These are phyloP conservation scores for Rhododendron simsii DNA, from an alignment of 148 eudicot genomes.

Conservation along the genomic window DNA sequence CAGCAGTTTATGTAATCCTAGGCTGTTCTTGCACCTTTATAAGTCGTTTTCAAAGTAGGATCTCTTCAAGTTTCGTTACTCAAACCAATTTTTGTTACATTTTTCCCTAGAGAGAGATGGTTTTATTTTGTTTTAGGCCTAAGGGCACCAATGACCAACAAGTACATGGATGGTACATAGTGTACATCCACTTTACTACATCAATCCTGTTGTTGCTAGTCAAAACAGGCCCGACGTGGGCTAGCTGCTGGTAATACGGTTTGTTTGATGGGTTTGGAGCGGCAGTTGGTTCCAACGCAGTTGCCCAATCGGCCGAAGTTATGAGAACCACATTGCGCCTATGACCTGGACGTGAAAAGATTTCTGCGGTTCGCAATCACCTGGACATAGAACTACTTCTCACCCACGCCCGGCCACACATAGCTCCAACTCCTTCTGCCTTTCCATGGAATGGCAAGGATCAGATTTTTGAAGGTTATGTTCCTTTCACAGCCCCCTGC, in stretches of 20 bases:
- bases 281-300: background rate
- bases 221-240: background rate
- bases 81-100: background rate
- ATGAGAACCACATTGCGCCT: background rate
- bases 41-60: background rate
- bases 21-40: background rate
- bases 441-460: background rate
- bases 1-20: background rate
- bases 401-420: background rate
- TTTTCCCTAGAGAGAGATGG: background rate
- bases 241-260: background rate
- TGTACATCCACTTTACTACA: background rate
- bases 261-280: background rate
- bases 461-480: background rate
- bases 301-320: background rate
- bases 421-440: background rate
- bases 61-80: background rate
- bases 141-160: background rate
- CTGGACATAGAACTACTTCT: background rate
- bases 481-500: background rate
- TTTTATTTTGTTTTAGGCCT: background rate
- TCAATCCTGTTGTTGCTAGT: background rate
- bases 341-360: background rate
- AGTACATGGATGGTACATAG: background rate
- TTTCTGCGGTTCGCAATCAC: background rate